These are phyloP conservation scores for Cryphonectria radicalis DNA, from an alignment of 2,329 filamentous ascomycete genomes.

Conservation along the genomic window DNA sequence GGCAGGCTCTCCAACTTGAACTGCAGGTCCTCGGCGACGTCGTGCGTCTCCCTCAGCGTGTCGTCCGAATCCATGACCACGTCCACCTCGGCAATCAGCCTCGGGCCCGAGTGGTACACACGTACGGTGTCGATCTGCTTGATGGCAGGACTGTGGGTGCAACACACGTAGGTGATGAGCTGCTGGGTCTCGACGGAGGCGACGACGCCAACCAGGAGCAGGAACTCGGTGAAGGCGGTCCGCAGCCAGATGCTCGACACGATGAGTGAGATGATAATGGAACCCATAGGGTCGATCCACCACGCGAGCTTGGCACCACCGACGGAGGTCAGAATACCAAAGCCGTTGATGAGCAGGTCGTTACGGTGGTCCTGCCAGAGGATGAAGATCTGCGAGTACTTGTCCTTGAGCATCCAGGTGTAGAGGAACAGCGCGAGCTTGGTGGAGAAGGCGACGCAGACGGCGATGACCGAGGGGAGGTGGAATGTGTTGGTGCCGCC, in stretches of 20 bases:
- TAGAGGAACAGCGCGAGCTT: constrained; percentile 87
- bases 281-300: constrained; percentile 95
- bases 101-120: constrained; percentile 86
- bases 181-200: constrained; percentile 86
- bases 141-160: constrained; percentile 86
- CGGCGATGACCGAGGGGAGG: constrained; percentile 82
- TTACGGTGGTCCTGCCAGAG: constrained; percentile 98
- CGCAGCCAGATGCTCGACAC: constrained; percentile 82
- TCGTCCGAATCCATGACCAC: constrained; percentile 85
- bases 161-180: constrained; percentile 93
- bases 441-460: constrained; percentile 80
- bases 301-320: constrained; percentile 85
- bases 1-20: constrained; percentile 91
- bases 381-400: constrained; percentile 89
- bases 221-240: constrained; percentile 87
- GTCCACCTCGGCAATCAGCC: constrained; percentile 93
- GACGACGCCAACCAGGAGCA: constrained; percentile 86
- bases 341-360: constrained; percentile 94
- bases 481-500: constrained; percentile 69
- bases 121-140: constrained; percentile 91
- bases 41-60: constrained; percentile 79
- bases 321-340: constrained; percentile 89
- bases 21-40: constrained; percentile 92
- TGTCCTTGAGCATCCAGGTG: constrained; percentile 88
- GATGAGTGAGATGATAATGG: constrained; percentile 78